Conservation (phyloP, 495 filamentous ascomycete species). For the Trichoderma erinaceum region DNA sequence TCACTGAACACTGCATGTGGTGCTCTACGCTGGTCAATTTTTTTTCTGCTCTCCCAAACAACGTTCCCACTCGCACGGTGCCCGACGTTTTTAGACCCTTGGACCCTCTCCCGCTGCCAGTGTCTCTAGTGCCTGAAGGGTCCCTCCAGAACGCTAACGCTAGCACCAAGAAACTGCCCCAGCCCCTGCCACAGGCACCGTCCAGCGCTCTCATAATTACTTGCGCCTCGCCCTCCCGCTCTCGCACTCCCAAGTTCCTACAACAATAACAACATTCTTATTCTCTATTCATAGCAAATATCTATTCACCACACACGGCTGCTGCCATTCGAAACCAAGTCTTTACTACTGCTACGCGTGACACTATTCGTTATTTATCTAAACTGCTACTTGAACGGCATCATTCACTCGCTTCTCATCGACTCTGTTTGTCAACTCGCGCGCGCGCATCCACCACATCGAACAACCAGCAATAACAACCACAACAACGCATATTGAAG, state of each 20-base stretch:
- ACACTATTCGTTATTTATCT: background rate
- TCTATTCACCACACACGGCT: background rate
- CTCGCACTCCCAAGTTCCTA: constrained; percentile 7
- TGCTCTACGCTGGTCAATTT: background rate
- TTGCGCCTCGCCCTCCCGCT: constrained; percentile 9
- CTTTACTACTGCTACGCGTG: background rate
- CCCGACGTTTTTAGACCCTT: background rate
- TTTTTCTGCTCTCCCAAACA: background rate
- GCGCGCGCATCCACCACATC: background rate
- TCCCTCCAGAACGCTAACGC: background rate
- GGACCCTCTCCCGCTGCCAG: constrained; percentile 8
- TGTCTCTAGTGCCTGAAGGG: constrained; percentile 13
- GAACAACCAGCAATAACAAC: constrained; percentile 1
- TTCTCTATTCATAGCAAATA: background rate
- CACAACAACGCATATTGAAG: background rate
- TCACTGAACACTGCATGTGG: background rate
- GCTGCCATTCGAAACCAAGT: background rate
- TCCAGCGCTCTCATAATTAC: background rate
- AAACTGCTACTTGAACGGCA: background rate
- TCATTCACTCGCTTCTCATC: constrained; percentile 1
- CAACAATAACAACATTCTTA: background rate
- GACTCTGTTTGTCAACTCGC: background rate
- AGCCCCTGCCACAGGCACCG: constrained; percentile 1
- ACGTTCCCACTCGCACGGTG: background rate
- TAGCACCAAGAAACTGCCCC: background rate